Percentiles rank a stretch among this genome's conserved stretches.
Evolutionary conservation across 2,329 filamentous ascomycete species (phyloP).

Genomic region (Alternaria hordeiaustralica): DNA sequence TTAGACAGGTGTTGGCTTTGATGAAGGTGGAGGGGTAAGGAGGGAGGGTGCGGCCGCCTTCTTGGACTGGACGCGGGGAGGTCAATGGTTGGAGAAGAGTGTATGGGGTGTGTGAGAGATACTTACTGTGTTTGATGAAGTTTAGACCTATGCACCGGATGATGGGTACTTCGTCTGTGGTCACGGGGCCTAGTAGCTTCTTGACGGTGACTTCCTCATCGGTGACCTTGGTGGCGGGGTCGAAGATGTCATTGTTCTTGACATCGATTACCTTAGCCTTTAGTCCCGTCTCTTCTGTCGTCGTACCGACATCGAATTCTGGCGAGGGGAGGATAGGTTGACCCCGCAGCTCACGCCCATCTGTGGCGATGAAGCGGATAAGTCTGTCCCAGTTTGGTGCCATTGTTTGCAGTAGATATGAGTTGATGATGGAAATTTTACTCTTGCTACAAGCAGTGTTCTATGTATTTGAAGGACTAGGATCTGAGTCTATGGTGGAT

Average conservation of each 20-base stretch:
- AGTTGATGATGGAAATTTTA: neutral
- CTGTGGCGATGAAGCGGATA: conserved; percentile 62
- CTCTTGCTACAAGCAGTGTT: neutral
- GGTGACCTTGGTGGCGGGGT: conserved; percentile 58
- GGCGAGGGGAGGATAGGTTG: conserved; percentile 57
- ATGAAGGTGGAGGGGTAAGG: conserved; percentile 60
- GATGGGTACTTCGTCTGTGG: conserved; percentile 60
- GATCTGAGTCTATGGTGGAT: conserved; percentile 15
- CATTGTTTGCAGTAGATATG: conserved; percentile 11
- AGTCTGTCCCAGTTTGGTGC: conserved; percentile 57
- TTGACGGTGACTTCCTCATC: conserved; percentile 63
- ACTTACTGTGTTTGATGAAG: conserved; percentile 63
- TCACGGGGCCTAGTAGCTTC: conserved; percentile 60
- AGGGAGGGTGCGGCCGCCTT: conserved; percentile 59
- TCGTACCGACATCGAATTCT: conserved; percentile 59
- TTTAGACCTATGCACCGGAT: conserved; percentile 66
- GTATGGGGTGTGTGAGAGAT: too few species aligned
- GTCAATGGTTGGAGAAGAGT: neutral
- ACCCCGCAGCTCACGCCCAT: conserved; percentile 59
- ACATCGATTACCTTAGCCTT: conserved; percentile 59
- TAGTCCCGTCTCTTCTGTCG: conserved; percentile 56
- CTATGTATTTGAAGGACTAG: neutral
- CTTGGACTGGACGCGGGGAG: conserved; percentile 50
- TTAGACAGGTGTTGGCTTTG: conserved; percentile 53
- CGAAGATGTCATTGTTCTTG: conserved; percentile 58